phyloP scores from a whole-genome alignment of 768 basidiomycete genomes.

The Calocera viscosa region DNA sequence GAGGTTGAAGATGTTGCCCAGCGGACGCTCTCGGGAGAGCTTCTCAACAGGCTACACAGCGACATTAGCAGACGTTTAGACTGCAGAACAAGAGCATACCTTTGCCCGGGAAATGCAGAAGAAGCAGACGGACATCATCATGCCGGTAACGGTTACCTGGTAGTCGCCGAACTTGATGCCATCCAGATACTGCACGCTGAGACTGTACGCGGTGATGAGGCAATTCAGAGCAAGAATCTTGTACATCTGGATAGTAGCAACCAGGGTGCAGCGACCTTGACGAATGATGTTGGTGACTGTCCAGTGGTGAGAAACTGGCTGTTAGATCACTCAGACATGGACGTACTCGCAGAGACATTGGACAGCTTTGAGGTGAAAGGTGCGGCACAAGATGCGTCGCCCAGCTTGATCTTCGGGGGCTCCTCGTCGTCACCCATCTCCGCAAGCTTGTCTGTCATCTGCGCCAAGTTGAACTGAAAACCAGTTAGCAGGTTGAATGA shows the following conservation, averaged over 20 bases:
- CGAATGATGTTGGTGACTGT: conserved; percentile 92
- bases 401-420: conserved; percentile 94
- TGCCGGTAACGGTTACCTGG: conserved; percentile 91
- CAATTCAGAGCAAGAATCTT: conserved; percentile 97
- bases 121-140: conserved; percentile 98
- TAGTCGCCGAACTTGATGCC: conserved; percentile 99
- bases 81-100: conserved; percentile 37
- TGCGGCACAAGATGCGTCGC: conserved; percentile 97
- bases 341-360: conserved; percentile 84
- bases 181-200: conserved; percentile 94
- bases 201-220: conserved; percentile 94
- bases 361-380: conserved; percentile 97
- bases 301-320: neutral
- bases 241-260: conserved; percentile 99
- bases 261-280: conserved; percentile 95
- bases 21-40: conserved; percentile 80
- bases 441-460: conserved; percentile 73
- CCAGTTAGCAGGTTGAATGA: conserved; percentile 14
- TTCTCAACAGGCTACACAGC: conserved; percentile 81
- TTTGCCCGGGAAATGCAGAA: conserved; percentile 94
- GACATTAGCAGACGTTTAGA: conserved; percentile 10
- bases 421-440: conserved; percentile 90
- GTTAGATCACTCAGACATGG: neutral
- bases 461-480: conserved; percentile 57
- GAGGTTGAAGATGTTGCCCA: conserved; percentile 92